phyloP scores from a whole-genome alignment of 768 basidiomycete genomes.

The Clathrus columnatus region DNA sequence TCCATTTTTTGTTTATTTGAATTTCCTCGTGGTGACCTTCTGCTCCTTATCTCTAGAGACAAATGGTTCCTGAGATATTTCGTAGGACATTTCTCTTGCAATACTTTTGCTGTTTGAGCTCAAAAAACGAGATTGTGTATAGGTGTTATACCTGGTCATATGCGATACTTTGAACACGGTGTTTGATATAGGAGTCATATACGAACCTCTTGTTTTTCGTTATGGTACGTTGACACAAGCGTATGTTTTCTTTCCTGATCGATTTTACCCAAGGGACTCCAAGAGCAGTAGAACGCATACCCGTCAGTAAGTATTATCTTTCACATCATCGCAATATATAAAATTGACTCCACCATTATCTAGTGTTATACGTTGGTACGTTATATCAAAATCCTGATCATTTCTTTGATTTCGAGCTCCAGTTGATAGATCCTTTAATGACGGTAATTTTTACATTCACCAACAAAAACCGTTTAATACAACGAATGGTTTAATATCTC shows the following conservation, averaged over 20 bases:
- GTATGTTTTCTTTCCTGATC: not conserved
- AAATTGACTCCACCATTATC: not conserved
- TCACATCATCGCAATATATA: not conserved
- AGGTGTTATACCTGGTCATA: constrained; percentile 16
- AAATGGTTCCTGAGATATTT: constrained; percentile 16
- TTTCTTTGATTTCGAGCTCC: constrained; percentile 19
- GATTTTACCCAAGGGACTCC: not conserved
- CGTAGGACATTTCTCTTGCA: constrained; percentile 11
- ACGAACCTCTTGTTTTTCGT: constrained; percentile 13
- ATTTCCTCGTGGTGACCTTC: not conserved
- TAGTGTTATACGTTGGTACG: constrained; percentile 16
- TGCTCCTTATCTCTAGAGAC: constrained; percentile 9
- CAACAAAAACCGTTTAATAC: not conserved
- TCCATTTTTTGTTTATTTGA: not conserved
- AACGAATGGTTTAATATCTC: not conserved
- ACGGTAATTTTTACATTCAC: constrained; percentile 19
- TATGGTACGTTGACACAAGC: constrained; percentile 12
- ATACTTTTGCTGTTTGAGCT: not conserved
- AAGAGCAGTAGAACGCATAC: constrained; percentile 10
- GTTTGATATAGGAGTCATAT: constrained; percentile 18
- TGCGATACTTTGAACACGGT: constrained; percentile 16
- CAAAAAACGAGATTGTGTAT: not conserved
- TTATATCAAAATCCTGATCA: constrained; percentile 16
- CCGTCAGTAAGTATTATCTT: constrained; percentile 6
- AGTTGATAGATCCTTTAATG: constrained; percentile 20